A percentile compares a stretch with the other conserved stretches of the same genome.
These are phyloP conservation scores for Neurospora discreta DNA, from an alignment of 495 filamentous ascomycete genomes.

Conservation along the genomic window DNA sequence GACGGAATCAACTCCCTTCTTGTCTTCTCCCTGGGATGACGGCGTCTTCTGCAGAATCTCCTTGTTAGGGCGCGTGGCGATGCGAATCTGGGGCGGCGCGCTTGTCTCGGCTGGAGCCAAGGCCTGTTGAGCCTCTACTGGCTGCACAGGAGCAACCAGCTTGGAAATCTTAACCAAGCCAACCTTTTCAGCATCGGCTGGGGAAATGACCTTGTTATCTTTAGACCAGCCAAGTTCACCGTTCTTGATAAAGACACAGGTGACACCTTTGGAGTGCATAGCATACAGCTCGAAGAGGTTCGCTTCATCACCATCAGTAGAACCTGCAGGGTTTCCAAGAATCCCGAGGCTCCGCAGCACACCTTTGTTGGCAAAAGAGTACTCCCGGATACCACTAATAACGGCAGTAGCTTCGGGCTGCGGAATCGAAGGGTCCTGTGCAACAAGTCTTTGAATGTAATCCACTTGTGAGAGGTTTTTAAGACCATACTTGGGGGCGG, in stretches of 20 bases:
- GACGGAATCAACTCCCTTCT: slow-evolving; percentile 14
- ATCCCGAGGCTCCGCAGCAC: slow-evolving; percentile 83
- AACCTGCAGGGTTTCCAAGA: slow-evolving; percentile 47
- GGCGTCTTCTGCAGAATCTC: slow-evolving; percentile 26
- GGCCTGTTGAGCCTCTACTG: slow-evolving; percentile 21
- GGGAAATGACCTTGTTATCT: slow-evolving; percentile 70
- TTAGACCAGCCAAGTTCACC: slow-evolving; percentile 80
- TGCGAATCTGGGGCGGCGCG: slow-evolving; percentile 22
- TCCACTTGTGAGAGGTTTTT: slow-evolving; percentile 71
- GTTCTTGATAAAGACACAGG: slow-evolving; percentile 71
- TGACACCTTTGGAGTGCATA: slow-evolving; percentile 93
- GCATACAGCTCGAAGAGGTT: slow-evolving; percentile 88
- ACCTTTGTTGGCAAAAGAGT: slow-evolving; percentile 82
- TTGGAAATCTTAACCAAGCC: slow-evolving; percentile 43
- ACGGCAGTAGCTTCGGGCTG: slow-evolving; percentile 89
- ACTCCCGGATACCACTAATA: slow-evolving; percentile 88
- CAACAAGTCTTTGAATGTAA: slow-evolving; percentile 64
- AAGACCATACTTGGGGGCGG: slow-evolving; percentile 81
- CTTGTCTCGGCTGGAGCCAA: slow-evolving; percentile 1
- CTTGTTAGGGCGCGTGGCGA: slow-evolving; percentile 27
- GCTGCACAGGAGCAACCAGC: slow-evolving; percentile 27
- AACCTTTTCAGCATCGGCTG: slow-evolving; percentile 60
- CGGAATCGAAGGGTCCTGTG: slow-evolving; percentile 61
- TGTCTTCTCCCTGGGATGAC: slow-evolving; percentile 19
- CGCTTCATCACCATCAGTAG: slow-evolving; percentile 43